Percentiles rank a stretch among this genome's conserved stretches.
phyloP scores from a whole-genome alignment of 176 grass and related monocot genomes.

The Puya raimondii region DNA sequence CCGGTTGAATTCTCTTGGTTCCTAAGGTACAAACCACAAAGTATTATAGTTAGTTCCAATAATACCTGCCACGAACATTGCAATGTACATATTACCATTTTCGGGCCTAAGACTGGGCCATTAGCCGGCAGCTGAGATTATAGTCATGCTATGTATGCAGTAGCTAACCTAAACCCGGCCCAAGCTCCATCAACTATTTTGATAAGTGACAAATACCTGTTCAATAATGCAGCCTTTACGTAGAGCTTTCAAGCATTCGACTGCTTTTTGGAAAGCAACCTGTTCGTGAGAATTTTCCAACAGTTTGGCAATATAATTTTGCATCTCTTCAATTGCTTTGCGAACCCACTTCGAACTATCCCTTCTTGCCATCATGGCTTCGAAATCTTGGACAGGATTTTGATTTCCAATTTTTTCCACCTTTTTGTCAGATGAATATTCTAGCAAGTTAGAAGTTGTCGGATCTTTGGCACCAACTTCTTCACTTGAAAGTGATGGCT shows the following conservation, averaged over 20 bases:
- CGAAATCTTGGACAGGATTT: constrained; percentile 82
- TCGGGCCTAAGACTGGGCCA: too few species aligned
- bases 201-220: constrained; percentile 43
- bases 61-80: neutral
- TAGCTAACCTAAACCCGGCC: too few species aligned
- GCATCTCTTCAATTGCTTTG: constrained; percentile 74
- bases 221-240: constrained; percentile 83
- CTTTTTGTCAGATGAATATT: constrained; percentile 27
- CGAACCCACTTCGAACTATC: constrained; percentile 59
- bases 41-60: neutral
- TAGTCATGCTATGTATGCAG: too few species aligned
- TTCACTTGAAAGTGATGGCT: constrained; percentile 33
- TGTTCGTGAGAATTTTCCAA: constrained; percentile 45
- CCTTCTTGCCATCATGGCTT: constrained; percentile 74
- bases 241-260: constrained; percentile 65
- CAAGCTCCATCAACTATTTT: neutral
- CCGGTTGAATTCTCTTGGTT: constrained; percentile 76
- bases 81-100: neutral
- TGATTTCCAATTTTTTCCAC: constrained; percentile 45
- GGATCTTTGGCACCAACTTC: constrained; percentile 33
- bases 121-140: too few species aligned
- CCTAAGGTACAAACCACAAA: constrained; percentile 24
- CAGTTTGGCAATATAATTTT: constrained; percentile 43
- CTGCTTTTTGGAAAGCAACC: constrained; percentile 47
- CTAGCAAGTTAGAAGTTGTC: constrained; percentile 28